Evolutionary conservation across 1,139 yeast species (phyloP), one percentile per base, ranked within the genome.

Genomic region (Suhomyces atakaporum): DNA sequence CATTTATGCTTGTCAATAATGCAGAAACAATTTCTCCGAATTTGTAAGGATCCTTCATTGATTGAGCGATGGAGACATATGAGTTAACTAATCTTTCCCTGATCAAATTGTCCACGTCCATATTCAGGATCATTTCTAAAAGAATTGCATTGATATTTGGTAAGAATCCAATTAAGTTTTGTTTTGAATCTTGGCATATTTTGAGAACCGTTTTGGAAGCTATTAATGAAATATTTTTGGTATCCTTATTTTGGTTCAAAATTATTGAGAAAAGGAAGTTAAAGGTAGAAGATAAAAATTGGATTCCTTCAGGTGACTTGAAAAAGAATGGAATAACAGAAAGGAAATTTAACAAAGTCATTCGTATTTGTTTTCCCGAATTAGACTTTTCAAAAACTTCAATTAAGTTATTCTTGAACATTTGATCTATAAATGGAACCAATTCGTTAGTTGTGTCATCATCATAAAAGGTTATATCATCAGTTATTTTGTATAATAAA

Each of bases 21-120:
- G 50, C 48, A 11, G 29, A 37, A 3, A 66, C 34, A 36, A 51
- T 42, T 29, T 51, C 37, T 5, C 62, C 60, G 53, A 59, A 50
- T 42, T 47, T 49, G 2, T 43, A 46, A 0, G 84, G 81, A 38
- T 69, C 60, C 23, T 66, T 63, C 14, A 77, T 53, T 10, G 78
- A 69, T 47, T 78, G 81, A 18, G 81, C 69, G 30, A 84, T 77
- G 14, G 83, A 80, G 10, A 83, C 71, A 47, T 79, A 75, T 0
- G 89, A 72, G 46, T 77, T 73, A 25, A 77, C 69, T 58, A 84
- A 66, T 42, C 85, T 64, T 49, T 80, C 81, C 42, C 88, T 64
- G 1, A 82, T 75, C 33, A 78, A 62, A 27, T 70, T 56, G 33
- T 79, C 81, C 5, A 75, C 63, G 1, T 55, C 49, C 0, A 62